Base-by-base conservation (phyloP, 1,139 yeast genomes). In the Hansenula anomala region DNA sequence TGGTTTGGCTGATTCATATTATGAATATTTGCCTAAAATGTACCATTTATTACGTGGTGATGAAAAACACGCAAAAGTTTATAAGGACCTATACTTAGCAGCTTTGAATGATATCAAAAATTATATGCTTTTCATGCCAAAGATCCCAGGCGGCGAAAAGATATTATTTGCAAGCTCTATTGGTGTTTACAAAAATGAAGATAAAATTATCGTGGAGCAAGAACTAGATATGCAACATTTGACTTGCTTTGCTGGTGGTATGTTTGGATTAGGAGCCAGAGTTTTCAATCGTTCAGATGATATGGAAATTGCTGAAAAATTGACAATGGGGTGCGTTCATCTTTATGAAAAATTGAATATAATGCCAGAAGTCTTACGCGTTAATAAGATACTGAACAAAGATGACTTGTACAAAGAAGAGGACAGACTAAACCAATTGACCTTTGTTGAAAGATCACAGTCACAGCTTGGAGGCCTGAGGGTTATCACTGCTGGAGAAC, bases 191-290 rank as follows among this genome's bases (percentile, higher is more conserved):
- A 36, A 43, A 11, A 36, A 44, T 2, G 38, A 33, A 9, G 42
- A 45, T 9, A 28, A 33, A n/a, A 40, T 47, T 6, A 37, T 37
- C 2, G 39, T 51, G 7, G 38, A 45, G 9, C 61, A 59, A 36
- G 46, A 54, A 6, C 48, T 55, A 29, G 60, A 58, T 34, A 59
- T 60, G 55, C 78, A 75, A 48, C 86, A 81, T 51, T 67, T 81
- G 47, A 75, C 84, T 10, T 85, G 95, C 55, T 82, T 80, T 55
- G 71, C 82, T 36, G 92, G 89, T 27, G 87, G 90, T 2, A 76
- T 82, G 65, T 71, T 80, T 50, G 83, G 86, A 0, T 59, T 84
- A 28, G 88, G 88, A 3, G 78, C 86, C 7, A 78, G 68, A 55
- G 47, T 87, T 58, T 52, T 73, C 54, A 52, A 67, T 63, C 38